Evolutionary conservation across 192 early-diverging fungal genomes (phyloP).

Genomic region (Coemansia sp.): DNA sequence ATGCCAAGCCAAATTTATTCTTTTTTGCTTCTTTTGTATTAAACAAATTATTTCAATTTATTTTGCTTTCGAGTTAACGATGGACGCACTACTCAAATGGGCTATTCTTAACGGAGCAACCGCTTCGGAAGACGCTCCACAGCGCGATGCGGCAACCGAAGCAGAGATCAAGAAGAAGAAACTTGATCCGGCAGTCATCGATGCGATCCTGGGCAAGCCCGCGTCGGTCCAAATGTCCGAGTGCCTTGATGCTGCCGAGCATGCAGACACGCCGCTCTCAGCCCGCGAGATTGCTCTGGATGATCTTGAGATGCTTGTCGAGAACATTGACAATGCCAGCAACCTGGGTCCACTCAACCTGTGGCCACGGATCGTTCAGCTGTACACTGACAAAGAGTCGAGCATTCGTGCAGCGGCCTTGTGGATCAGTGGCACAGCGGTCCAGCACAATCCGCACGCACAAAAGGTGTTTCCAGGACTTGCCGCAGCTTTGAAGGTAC

Average conservation of each 20-base stretch:
- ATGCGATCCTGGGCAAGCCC: slow-evolving; percentile 90
- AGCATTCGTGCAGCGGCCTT: slow-evolving; percentile 66
- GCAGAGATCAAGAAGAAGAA: slow-evolving; percentile 25
- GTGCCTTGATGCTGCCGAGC: slow-evolving; percentile 67
- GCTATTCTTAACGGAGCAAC: slow-evolving; percentile 74
- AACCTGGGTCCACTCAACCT: slow-evolving; percentile 86
- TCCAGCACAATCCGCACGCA: slow-evolving; percentile 89
- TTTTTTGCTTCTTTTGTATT: slow-evolving; percentile 12
- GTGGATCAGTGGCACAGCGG: slow-evolving; percentile 91
- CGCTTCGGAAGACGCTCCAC: slow-evolving; percentile 63
- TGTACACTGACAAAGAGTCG: slow-evolving; percentile 46
- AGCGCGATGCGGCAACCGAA: slow-evolving; percentile 18
- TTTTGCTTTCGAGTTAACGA: not conserved
- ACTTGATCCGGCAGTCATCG: slow-evolving; percentile 82
- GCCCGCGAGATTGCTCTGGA: slow-evolving; percentile 83
- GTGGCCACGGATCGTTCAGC: slow-evolving; percentile 73
- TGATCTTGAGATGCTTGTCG: slow-evolving; percentile 88
- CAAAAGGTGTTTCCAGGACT: slow-evolving; percentile 66
- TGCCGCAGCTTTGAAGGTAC: slow-evolving; percentile 50
- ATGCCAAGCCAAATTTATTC: not conserved
- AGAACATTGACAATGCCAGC: slow-evolving; percentile 86
- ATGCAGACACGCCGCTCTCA: slow-evolving; percentile 55
- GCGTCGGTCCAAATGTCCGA: slow-evolving; percentile 86
- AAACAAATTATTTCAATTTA: not conserved
- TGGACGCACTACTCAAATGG: slow-evolving; percentile 86